Percentiles rank a stretch among this genome's conserved stretches.
Conservation (phyloP, 805 yeast species). For the Pichia cephalocereana region DNA sequence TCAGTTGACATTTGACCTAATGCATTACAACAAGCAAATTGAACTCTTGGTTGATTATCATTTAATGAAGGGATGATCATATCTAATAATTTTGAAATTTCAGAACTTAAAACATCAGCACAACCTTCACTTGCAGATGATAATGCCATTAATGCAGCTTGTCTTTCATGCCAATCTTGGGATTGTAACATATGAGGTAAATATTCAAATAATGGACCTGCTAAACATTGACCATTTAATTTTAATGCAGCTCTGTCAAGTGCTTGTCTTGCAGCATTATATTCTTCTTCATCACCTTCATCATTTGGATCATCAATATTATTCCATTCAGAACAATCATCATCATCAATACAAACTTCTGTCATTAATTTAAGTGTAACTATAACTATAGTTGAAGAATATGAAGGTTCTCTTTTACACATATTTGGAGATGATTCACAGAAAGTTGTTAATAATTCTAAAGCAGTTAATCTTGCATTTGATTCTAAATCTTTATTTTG, state of each 20-base stretch:
- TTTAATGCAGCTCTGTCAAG: conserved; percentile 81
- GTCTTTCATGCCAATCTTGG: conserved; percentile 84
- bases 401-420: conserved; percentile 76
- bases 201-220: conserved; percentile 78
- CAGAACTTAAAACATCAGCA: conserved; percentile 73
- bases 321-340: conserved; percentile 60
- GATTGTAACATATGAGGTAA: conserved; percentile 78
- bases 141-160: conserved; percentile 94
- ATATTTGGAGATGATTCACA: conserved; percentile 90
- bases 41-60: conserved; percentile 90
- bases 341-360: conserved; percentile 83
- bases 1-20: conserved; percentile 96
- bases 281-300: conserved; percentile 67
- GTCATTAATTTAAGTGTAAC: conserved; percentile 79
- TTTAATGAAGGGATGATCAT: conserved; percentile 77
- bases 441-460: conserved; percentile 84
- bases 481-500: conserved; percentile 76
- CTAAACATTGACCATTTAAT: conserved; percentile 74
- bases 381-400: conserved; percentile 62
- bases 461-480: conserved; percentile 70
- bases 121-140: conserved; percentile 98
- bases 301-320: conserved; percentile 69
- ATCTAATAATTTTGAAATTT: conserved; percentile 73
- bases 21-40: conserved; percentile 94
- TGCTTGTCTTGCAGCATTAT: conserved; percentile 91